A percentile compares a stretch with the other conserved stretches of the same genome.
Conservation (phyloP, 1,139 yeast species). For the Blastobotrys apis region DNA sequence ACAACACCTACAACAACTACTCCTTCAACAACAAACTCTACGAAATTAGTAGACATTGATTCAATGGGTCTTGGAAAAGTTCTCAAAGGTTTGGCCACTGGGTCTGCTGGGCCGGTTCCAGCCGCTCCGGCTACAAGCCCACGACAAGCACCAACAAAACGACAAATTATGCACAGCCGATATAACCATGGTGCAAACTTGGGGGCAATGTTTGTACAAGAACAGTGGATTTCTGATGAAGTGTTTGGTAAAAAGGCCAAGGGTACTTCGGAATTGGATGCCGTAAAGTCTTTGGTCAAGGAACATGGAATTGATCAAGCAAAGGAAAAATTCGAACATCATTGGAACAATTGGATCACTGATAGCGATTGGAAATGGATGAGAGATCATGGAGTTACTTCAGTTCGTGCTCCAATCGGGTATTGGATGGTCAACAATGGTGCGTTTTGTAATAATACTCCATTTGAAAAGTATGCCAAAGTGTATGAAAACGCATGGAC, state of each 20-base stretch:
- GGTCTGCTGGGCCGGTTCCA: constrained; percentile 17
- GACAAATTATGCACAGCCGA: constrained; percentile 60
- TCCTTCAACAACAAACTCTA: not conserved
- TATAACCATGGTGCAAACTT: constrained; percentile 80
- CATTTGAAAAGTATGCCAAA: constrained; percentile 49
- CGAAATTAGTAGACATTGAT: too few species aligned
- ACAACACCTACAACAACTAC: not conserved
- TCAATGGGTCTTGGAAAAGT: constrained; percentile 14
- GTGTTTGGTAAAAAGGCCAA: constrained; percentile 47
- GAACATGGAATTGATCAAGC: constrained; percentile 54
- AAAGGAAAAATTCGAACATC: constrained; percentile 52
- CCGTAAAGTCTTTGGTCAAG: constrained; percentile 48
- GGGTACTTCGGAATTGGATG: constrained; percentile 69
- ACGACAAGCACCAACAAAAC: constrained; percentile 41
- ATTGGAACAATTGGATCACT: constrained; percentile 62
- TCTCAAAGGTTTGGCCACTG: constrained; percentile 6
- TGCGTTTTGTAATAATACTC: constrained; percentile 51
- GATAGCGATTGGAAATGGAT: constrained; percentile 83
- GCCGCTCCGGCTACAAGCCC: constrained; percentile 33
- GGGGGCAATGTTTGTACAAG: constrained; percentile 79
- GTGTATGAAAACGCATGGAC: constrained; percentile 75
- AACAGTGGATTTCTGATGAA: constrained; percentile 48
- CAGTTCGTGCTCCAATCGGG: constrained; percentile 83
- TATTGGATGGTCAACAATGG: constrained; percentile 83
- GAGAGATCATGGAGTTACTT: constrained; percentile 58